A percentile compares a stretch with the other conserved stretches of the same genome.
These are phyloP conservation scores for Stachybotrys chlorohalonatus DNA, from an alignment of 2,329 filamentous ascomycete species.

Conservation along the genomic window DNA sequence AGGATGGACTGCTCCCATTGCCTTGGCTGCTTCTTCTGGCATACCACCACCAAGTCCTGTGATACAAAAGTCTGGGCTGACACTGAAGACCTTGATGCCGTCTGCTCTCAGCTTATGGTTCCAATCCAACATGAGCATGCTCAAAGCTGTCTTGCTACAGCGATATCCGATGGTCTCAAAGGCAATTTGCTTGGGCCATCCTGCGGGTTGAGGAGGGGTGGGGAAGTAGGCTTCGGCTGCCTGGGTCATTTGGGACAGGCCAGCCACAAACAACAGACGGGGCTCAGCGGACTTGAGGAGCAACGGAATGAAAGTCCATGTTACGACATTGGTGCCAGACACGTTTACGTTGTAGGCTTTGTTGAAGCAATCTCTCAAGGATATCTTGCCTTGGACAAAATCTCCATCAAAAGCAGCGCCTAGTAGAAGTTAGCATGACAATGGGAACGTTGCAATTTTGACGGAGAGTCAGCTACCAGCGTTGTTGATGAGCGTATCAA, in stretches of 20 bases:
- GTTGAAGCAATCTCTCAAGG: conserved; percentile 32
- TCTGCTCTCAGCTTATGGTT: conserved; percentile 32
- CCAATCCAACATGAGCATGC: conserved; percentile 32
- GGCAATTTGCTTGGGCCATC: conserved; percentile 43
- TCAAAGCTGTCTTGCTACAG: conserved; percentile 15
- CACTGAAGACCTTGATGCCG: conserved; percentile 38
- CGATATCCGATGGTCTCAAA: conserved; percentile 18
- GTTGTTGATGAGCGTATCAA: conserved; percentile 50
- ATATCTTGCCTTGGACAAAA: conserved; percentile 10
- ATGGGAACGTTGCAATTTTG: neutral
- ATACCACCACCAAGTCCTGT: conserved; percentile 29
- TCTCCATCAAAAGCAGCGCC: conserved; percentile 34
- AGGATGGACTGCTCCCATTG: conserved; percentile 23
- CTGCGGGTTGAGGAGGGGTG: conserved; percentile 18
- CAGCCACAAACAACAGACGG: conserved; percentile 38
- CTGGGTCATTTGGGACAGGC: conserved; percentile 29
- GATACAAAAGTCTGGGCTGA: conserved; percentile 39
- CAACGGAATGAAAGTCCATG: conserved; percentile 30
- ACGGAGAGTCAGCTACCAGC: conserved; percentile 27
- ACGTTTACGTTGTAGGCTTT: conserved; percentile 42
- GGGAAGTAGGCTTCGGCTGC: conserved; percentile 14
- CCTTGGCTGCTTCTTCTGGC: conserved; percentile 15
- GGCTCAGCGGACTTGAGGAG: conserved; percentile 32
- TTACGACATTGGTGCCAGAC: conserved; percentile 32
- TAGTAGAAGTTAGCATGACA: conserved; percentile 6